These are phyloP conservation scores for Termitomyces sp. DNA, from an alignment of 768 basidiomycete species.

Conservation along the genomic window DNA sequence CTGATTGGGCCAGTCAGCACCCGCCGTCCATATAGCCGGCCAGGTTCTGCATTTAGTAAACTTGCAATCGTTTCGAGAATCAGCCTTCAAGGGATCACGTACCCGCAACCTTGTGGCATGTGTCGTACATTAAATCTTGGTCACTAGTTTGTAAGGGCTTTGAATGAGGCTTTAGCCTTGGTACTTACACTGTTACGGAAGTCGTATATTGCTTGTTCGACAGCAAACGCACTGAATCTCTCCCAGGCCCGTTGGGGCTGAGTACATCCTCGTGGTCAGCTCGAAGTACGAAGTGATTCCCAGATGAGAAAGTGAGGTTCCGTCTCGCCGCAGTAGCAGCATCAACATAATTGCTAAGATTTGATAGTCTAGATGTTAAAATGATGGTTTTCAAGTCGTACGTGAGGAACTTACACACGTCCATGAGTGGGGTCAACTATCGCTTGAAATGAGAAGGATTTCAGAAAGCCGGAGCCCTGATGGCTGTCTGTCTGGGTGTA, in stretches of 20 bases:
- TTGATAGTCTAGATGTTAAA: background rate
- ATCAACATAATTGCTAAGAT: slow-evolving; percentile 4
- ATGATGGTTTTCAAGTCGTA: background rate
- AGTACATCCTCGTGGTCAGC: slow-evolving; percentile 46
- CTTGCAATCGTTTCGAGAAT: background rate
- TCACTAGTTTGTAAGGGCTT: background rate
- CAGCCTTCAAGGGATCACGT: slow-evolving; percentile 12
- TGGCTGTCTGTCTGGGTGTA: slow-evolving; percentile 43
- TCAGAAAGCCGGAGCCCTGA: slow-evolving; percentile 41
- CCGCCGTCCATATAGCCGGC: slow-evolving; percentile 54
- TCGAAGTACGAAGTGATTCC: slow-evolving; percentile 48
- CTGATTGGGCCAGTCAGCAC: slow-evolving; percentile 39
- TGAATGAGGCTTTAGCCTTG: background rate
- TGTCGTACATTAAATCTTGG: slow-evolving; percentile 43
- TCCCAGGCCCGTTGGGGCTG: slow-evolving; percentile 43
- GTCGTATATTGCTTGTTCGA: slow-evolving; percentile 50
- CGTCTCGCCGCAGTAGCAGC: slow-evolving; percentile 41
- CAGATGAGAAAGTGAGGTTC: slow-evolving; percentile 54
- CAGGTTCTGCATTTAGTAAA: slow-evolving; percentile 24
- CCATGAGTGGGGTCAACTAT: slow-evolving; percentile 62
- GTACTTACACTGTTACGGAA: slow-evolving; percentile 43
- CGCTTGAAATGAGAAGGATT: slow-evolving; percentile 41
- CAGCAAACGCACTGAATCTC: slow-evolving; percentile 51
- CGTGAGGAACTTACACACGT: slow-evolving; percentile 40
- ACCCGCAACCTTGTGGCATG: slow-evolving; percentile 60